A percentile compares a stretch with the other conserved stretches of the same genome.
Evolutionary conservation across 208 protist genomes (phyloP).

Genomic region (Trypanosomatidae sp.): DNA sequence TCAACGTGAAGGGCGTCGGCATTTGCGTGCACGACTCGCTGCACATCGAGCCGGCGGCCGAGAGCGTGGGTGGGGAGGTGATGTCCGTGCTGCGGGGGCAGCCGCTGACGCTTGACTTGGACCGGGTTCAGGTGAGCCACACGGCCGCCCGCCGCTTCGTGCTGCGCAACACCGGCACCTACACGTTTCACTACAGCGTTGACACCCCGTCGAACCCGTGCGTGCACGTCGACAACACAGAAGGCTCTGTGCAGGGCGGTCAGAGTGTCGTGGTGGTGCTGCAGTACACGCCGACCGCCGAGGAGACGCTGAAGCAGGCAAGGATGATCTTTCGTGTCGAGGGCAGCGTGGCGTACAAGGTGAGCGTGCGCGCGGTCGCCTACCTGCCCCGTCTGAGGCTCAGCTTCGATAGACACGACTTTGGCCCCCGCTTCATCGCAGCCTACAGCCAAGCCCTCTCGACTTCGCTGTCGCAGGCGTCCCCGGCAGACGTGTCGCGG

Average conservation of each 20-base stretch:
- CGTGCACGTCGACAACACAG: conserved; percentile 48
- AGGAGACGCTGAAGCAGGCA: conserved; percentile 72
- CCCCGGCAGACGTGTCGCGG: conserved; percentile 18
- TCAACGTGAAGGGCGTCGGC: conserved; percentile 97
- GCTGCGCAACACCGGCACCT: conserved; percentile 91
- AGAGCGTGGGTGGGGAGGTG: conserved; percentile 26
- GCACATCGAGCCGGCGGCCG: conserved; percentile 54
- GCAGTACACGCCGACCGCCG: conserved; percentile 75
- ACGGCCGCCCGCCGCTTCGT: conserved; percentile 65
- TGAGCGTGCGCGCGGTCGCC: conserved; percentile 76
- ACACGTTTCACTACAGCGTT: conserved; percentile 87
- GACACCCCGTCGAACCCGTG: conserved; percentile 40
- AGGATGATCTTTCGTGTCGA: conserved; percentile 78
- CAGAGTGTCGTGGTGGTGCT: conserved; percentile 69
- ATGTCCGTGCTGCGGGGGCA: conserved; percentile 38
- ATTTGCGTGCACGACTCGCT: conserved; percentile 91
- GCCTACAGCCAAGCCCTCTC: conserved; percentile 38
- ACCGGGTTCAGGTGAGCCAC: conserved; percentile 93
- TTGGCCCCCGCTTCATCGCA: conserved; percentile 92
- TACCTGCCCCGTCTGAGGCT: conserved; percentile 90
- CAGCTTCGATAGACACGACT: conserved; percentile 86
- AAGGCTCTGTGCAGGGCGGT: conserved; percentile 71
- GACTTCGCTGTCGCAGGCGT: not conserved
- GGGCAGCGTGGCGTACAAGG: conserved; percentile 71
- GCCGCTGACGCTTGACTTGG: conserved; percentile 78